Evolutionary conservation across 805 yeast species (phyloP), one percentile per base, ranked within the genome.

Genomic region (Cephaloascus albidus): DNA sequence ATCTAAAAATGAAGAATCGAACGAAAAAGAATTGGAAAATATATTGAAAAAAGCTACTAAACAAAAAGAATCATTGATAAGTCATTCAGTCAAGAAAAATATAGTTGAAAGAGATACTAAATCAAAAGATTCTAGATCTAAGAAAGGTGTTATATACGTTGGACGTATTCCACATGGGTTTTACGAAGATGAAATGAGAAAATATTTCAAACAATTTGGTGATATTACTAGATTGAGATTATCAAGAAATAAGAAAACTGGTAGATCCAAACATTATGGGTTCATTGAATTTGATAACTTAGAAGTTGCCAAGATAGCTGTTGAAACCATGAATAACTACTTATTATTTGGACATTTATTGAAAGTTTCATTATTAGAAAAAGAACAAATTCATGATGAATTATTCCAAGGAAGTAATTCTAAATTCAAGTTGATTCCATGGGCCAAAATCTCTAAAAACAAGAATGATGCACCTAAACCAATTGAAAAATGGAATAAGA

Each of bases 241-340:
- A 39, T 85, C 96, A 35, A 77, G 97, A 56, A 90, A 85, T 66
- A 88, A 84, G 60, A 83, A 81, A 54, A 81, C 95, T 4, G 97
- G 97, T 36, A 78, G 80, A 40, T 80, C 95, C 14, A 89, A 87
- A 63, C 97, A 88, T 58, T 90, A 79, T 59, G 97, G 88, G 4
- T 90, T 86, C 59, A 66, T 93, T 36, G 96, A 93, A 61, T 93
- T 90, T 54, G 74, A 72, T 33, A 70, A 77, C 40, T 55, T 58
- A 31, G 85, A 80, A 36, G 94, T 84, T 40, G 97, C 97, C 35
- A 73, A 78, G 49, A 70, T 88, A 44, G 98, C 96, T 3, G 85
- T 84, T 44, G 97, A 93, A 48, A 81, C 97, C 36, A 93, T 93
- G 98, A 81, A 93, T 62, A 93, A 93, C 63, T 93, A 93, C 53